These are phyloP conservation scores for Mycena polygramma DNA, from an alignment of 768 basidiomycete species.

Conservation along the genomic window DNA sequence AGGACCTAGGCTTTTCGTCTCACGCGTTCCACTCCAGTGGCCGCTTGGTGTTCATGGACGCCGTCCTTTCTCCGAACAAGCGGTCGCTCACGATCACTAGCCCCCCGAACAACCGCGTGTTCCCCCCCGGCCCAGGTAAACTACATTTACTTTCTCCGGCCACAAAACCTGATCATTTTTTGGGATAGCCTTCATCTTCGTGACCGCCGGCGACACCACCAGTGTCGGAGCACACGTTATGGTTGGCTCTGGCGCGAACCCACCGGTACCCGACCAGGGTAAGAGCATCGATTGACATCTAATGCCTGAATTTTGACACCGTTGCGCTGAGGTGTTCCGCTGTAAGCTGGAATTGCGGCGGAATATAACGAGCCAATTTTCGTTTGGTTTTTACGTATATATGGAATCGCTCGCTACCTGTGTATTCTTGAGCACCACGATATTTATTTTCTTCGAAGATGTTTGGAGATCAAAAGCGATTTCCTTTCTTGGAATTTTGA, in stretches of 20 bases:
- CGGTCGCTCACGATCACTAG: conserved; percentile 49
- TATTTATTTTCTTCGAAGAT: too few species aligned
- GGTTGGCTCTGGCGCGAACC: conserved; percentile 38
- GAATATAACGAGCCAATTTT: neutral
- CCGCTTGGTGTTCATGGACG: conserved; percentile 49
- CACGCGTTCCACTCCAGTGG: conserved; percentile 50
- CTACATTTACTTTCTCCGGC: neutral
- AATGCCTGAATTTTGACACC: too few species aligned
- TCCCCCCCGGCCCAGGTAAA: conserved; percentile 46
- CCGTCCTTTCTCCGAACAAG: conserved; percentile 40
- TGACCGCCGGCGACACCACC: conserved; percentile 45
- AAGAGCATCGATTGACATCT: neutral
- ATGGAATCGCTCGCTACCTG: neutral
- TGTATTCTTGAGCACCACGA: too few species aligned
- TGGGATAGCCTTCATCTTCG: conserved; percentile 38
- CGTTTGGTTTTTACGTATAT: neutral
- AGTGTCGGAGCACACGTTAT: conserved; percentile 41
- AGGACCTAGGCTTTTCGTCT: conserved; percentile 48
- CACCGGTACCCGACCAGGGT: conserved; percentile 35
- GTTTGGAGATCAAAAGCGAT: too few species aligned
- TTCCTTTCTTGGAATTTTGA: neutral
- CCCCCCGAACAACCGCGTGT: conserved; percentile 50
- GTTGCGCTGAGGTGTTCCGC: too few species aligned
- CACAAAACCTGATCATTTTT: too few species aligned
- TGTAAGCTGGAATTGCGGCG: too few species aligned